Evolutionary conservation across 2,329 filamentous ascomycete species (phyloP).

Genomic region (Sporothrix mexicana): DNA sequence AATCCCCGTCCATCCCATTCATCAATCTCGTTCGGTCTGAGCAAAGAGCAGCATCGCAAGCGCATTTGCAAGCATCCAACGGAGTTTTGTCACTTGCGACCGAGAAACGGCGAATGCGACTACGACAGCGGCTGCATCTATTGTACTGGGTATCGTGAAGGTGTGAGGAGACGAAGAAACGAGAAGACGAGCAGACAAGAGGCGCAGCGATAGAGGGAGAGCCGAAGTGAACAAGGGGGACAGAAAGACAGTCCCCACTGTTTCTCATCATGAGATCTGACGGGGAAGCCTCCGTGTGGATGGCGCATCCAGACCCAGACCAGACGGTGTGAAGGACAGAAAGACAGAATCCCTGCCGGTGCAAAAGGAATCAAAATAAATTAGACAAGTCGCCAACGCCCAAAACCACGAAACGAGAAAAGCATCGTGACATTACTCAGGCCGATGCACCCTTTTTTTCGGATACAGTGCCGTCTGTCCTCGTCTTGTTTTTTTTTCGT

Average conservation of each 20-base stretch:
- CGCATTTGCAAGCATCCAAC: neutral
- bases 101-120: conserved; percentile 4
- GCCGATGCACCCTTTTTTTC: conserved; percentile 20
- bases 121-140: conserved; percentile 17
- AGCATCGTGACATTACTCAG: neutral
- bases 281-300: conserved; percentile 30
- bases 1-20: no score
- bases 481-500: neutral
- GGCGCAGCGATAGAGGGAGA: neutral
- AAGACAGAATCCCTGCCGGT: neutral
- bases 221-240: neutral
- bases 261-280: conserved; percentile 31
- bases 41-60: neutral
- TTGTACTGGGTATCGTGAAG: neutral
- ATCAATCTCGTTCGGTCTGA: no score
- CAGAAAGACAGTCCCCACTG: neutral
- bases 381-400: neutral
- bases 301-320: neutral
- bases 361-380: neutral
- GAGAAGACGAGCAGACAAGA: neutral
- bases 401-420: neutral
- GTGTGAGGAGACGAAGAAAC: neutral
- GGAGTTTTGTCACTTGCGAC: neutral
- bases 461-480: conserved; percentile 1
- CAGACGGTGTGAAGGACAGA: conserved; percentile 1